Base-by-base conservation (phyloP, 176 grass and related monocot genomes). In the Dactylis glomerata region DNA sequence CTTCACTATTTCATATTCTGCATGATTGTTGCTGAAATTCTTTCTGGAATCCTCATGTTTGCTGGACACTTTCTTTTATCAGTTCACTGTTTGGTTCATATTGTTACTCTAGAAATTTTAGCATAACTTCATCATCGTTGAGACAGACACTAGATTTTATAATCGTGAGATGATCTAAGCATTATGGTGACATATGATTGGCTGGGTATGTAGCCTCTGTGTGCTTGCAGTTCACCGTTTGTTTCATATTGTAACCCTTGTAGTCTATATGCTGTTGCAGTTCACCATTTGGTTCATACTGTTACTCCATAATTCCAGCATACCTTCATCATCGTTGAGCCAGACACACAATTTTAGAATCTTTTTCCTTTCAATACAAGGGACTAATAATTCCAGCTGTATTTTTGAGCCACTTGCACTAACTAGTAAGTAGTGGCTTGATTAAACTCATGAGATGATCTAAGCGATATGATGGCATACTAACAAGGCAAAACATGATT, bases 1-100 rank as follows among this genome's bases (percentile, higher is more conserved):
- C 37, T 78, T 63, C 78, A 10, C 1, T 47, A 80, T 49, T 66
- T 47, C 37, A 67, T 81, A 51, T 51, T 68, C 19, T 81, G 57
- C 26, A 32, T 80, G 40, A n/a, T 32, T n/a, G 77, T 47, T 80
- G 26, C 41, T 64, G 3, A 64, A 32, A 46, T 80, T 27, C 19
- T n/a, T 62, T 64, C 5, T 2, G 40, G 77, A 34, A 58, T 80
- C 27, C 41, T 46, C 40, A 64, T 32, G 57, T 40, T 37, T 49
- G 37, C 19, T 24, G 5, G 41, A 19, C 34, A 46, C 8, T 11
- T 55, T n/a, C 8, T 1, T 74, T 30, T 24, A 37, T 36, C 44
- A 20, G 26, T 57, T 47, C 40, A 41, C 40, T 6, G 37, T 38
- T 6, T 38, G 37, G 4, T 38, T 38, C 37, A 38, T 38, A 38